These are phyloP conservation scores for Phellinidium pouzarii DNA, from an alignment of 1,284 basidiomycete genomes.

Conservation along the genomic window DNA sequence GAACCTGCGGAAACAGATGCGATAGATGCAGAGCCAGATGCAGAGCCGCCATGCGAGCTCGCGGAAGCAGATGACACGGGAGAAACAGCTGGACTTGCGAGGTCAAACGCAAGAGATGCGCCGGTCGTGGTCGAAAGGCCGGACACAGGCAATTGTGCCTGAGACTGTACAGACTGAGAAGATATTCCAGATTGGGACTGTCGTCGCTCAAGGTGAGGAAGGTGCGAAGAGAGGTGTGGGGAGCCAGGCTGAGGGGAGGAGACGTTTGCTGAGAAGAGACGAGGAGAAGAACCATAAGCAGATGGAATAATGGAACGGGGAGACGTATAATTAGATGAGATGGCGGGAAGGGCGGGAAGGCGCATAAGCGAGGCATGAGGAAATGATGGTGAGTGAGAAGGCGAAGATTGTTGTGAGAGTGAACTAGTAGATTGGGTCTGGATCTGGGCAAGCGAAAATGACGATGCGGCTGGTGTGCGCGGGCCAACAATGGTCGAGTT, in stretches of 20 bases:
- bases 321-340: neutral
- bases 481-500: constrained; percentile 31
- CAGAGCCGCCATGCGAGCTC: constrained; percentile 9
- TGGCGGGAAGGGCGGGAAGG: neutral
- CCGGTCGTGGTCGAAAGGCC: neutral
- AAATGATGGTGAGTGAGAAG: constrained; percentile 9
- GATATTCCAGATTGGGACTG: neutral
- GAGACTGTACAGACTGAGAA: neutral
- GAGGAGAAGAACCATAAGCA: constrained; percentile 2
- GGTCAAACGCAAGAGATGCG: neutral
- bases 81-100: constrained; percentile 13
- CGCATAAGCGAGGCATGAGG: neutral
- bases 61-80: constrained; percentile 7
- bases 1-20: neutral
- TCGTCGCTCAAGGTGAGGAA: neutral
- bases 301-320: neutral
- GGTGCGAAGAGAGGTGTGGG: constrained; percentile 1
- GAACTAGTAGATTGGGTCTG: constrained; percentile 1
- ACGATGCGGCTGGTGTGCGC: constrained; percentile 27
- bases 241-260: neutral
- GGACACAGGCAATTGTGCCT: neutral
- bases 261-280: neutral
- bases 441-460: constrained; percentile 10
- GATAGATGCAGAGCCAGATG: neutral
- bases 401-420: constrained; percentile 9